Percentiles rank a stretch among this genome's conserved stretches.
These are phyloP conservation scores for Rasamsonia emersonii DNA, from an alignment of 2,329 filamentous ascomycete genomes.

Conservation along the genomic window DNA sequence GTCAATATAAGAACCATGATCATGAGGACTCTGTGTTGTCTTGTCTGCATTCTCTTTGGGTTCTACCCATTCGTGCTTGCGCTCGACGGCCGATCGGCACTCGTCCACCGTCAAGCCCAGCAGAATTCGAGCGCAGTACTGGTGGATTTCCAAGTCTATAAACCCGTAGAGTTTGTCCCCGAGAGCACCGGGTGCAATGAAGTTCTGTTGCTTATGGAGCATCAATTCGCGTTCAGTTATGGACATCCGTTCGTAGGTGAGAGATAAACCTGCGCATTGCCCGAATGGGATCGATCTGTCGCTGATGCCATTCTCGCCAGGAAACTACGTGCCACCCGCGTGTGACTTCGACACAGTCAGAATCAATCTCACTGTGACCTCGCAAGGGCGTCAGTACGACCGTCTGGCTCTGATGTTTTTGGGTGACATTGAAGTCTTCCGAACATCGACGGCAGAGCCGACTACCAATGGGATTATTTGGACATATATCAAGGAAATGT, in stretches of 20 bases:
- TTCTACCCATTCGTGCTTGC: slow-evolving; percentile 7
- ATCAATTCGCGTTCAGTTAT: slow-evolving; percentile 65
- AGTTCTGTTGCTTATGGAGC: slow-evolving; percentile 55
- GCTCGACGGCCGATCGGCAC: background rate
- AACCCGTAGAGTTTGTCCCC: slow-evolving; percentile 50
- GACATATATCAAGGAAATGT: slow-evolving; percentile 74
- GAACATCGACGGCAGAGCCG: slow-evolving; percentile 75
- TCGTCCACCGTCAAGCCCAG: background rate
- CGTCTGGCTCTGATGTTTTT: slow-evolving; percentile 68
- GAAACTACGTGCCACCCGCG: slow-evolving; percentile 55
- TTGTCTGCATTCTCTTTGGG: slow-evolving; percentile 4
- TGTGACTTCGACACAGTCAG: slow-evolving; percentile 66
- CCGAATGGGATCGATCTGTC: background rate
- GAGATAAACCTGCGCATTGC: slow-evolving; percentile 15
- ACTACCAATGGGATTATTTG: slow-evolving; percentile 62
- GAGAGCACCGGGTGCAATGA: slow-evolving; percentile 14
- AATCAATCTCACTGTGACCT: slow-evolving; percentile 68
- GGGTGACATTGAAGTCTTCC: slow-evolving; percentile 69
- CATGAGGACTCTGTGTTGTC: slow-evolving; percentile 4
- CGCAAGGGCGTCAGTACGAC: slow-evolving; percentile 66
- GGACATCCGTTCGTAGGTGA: slow-evolving; percentile 63
- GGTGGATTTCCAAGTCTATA: slow-evolving; percentile 58
- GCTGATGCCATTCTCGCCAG: slow-evolving; percentile 28
- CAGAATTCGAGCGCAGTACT: slow-evolving; percentile 6
- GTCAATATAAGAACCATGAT: background rate